phyloP scores from a whole-genome alignment of 75 land plant species.

The Picea sitchensis region DNA sequence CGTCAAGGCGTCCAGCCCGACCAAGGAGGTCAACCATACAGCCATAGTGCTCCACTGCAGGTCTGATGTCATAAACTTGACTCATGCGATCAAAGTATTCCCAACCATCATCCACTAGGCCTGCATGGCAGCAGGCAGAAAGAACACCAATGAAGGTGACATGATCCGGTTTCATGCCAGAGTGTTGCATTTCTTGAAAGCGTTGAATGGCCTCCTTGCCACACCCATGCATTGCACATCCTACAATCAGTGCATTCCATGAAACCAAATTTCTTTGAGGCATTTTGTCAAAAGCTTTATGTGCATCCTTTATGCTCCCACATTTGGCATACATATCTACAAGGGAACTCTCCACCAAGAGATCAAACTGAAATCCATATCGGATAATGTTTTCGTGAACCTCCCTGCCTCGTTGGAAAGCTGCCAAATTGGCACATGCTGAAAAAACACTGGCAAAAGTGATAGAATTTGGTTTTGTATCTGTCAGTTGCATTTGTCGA shows the following conservation, averaged over 20 bases:
- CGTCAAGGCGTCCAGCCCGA: slow-evolving; percentile 14
- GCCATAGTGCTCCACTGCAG: slow-evolving; percentile 9
- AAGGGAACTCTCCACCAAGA: slow-evolving; percentile 16
- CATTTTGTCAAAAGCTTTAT: slow-evolving; percentile 12
- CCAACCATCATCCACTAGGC: slow-evolving; percentile 11
- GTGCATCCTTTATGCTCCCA: slow-evolving; percentile 14
- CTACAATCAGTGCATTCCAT: slow-evolving; percentile 20
- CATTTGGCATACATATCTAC: slow-evolving; percentile 14
- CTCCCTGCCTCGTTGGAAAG: slow-evolving; percentile 9
- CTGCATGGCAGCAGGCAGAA: slow-evolving; percentile 19
- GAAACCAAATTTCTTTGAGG: slow-evolving; percentile 12
- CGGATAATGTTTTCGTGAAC: slow-evolving; percentile 16
- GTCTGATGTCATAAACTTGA: slow-evolving; percentile 1
- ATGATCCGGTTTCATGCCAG: slow-evolving; percentile 9
- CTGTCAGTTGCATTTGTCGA: slow-evolving; percentile 18
- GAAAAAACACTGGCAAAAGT: slow-evolving; percentile 27
- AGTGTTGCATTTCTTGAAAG: slow-evolving; percentile 17
- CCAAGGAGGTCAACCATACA: slow-evolving; percentile 21
- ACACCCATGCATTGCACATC: slow-evolving; percentile 5
- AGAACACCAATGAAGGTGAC: slow-evolving; percentile 11
- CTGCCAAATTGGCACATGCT: slow-evolving; percentile 19
- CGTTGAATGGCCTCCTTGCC: slow-evolving; percentile 14
- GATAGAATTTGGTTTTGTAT: slow-evolving; percentile 12
- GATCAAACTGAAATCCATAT: slow-evolving; percentile 14
- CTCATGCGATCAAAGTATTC: slow-evolving; percentile 17